Base-by-base conservation (phyloP, 179 eudicot species). In the Nepenthes alata region DNA sequence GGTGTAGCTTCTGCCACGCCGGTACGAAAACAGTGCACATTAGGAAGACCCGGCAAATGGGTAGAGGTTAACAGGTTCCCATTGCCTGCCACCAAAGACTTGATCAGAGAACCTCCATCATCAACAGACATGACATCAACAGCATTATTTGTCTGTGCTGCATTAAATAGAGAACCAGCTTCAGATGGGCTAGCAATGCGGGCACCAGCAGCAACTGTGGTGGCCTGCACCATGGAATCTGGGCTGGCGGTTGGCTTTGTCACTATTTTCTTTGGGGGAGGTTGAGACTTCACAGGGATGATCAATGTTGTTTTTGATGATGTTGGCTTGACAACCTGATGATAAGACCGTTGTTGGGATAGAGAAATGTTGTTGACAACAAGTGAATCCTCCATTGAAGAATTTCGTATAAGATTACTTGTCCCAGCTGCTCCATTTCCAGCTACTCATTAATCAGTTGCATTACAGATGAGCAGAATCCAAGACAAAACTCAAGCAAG, bases 201-300 rank as follows among this genome's bases (percentile, higher is more conserved):
- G 57, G 95, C 93, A 67, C 97, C 95, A 39, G 89, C 97, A 64
- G 93, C 89, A 66, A 87, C 83, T 62, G 97, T 93, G 44, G 86
- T 78, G 58, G 89, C 91, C 72, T 80, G 77, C 25, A 84, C 81
- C 80, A 80, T 64, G 58, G 82, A 66, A 50, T 80, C 95, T 9
- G 74, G 67, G 67, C 60, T 69, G 13, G 74, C 15, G 50, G 73
- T 53, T 9, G 81, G 67, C 57, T 75, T 78, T 5, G 67, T 37
- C 6, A 70, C 53, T 0, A 77, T 66, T 58, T 73, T 75, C 14
- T 68, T 74, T 16, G 67, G 8, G 35, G 72, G 58, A 60, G 77
- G 70, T 35, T 74, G 83, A 62, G 75, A 47, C 54, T 69, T 78
- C 9, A 56, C 53, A 38, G 70, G 5, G 15, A 36, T n/a, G 2